These are phyloP conservation scores for Termitomyces sp. DNA, from an alignment of 768 basidiomycete genomes.

Conservation along the genomic window DNA sequence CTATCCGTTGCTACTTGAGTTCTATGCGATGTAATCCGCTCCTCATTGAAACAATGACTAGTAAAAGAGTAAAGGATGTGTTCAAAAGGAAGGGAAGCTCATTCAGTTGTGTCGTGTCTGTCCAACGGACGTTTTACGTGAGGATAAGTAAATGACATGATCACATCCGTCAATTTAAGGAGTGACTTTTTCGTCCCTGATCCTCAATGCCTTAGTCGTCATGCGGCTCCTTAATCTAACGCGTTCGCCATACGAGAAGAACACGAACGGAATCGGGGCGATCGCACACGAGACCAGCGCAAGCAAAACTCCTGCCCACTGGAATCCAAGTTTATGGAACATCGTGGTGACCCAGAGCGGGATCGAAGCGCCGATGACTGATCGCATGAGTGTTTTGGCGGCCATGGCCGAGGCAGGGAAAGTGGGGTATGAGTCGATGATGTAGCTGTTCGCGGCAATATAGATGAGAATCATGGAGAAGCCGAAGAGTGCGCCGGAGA, in stretches of 20 bases:
- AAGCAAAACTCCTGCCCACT: constrained; percentile 30
- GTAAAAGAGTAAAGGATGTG: background rate
- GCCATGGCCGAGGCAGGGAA: constrained; percentile 42
- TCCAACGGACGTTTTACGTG: background rate
- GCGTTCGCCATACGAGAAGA: constrained; percentile 31
- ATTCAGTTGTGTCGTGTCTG: background rate
- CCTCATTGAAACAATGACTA: background rate
- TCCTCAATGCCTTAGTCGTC: constrained; percentile 5
- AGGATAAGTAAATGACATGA: background rate
- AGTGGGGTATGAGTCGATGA: constrained; percentile 35
- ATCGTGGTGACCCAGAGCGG: constrained; percentile 37
- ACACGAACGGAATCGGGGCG: constrained; percentile 33
- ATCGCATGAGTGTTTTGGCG: constrained; percentile 36
- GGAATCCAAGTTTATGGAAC: constrained; percentile 35
- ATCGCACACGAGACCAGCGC: constrained; percentile 27
- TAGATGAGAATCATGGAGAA: constrained; percentile 37
- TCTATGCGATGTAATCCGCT: background rate
- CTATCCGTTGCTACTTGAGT: background rate
- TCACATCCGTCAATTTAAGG: background rate
- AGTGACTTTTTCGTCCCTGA: background rate
- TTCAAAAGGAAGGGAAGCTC: background rate
- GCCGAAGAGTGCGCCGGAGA: constrained; percentile 33
- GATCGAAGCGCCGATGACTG: constrained; percentile 30
- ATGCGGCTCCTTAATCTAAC: constrained; percentile 26
- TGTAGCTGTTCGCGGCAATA: constrained; percentile 38